Conservation (phyloP, 2,329 filamentous ascomycete species). For the Aspergillus novoparasiticus region DNA sequence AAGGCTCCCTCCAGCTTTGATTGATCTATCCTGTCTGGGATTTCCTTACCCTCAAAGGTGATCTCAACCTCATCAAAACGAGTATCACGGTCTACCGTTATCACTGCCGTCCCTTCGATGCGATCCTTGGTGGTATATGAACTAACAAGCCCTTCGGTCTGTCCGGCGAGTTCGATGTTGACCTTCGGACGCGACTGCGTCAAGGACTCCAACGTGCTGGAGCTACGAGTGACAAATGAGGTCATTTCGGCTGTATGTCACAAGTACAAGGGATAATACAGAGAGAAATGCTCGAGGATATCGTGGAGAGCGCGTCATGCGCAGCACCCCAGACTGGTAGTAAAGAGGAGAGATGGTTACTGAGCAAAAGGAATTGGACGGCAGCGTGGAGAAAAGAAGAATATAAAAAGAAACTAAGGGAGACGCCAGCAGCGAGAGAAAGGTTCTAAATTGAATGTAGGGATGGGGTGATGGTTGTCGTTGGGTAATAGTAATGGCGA, state of each 20-base stretch:
- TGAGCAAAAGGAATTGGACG: not conserved
- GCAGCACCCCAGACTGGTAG: not conserved
- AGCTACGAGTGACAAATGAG: slow-evolving; percentile 27
- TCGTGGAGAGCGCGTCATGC: not conserved
- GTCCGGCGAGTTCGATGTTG: slow-evolving; percentile 32
- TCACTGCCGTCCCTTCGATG: slow-evolving; percentile 56
- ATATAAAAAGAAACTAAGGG: slow-evolving; percentile 2
- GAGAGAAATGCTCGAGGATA: not conserved
- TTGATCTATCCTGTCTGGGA: not conserved
- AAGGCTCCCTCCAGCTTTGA: not conserved
- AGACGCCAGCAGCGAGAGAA: not conserved
- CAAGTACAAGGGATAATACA: not conserved
- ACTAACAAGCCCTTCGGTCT: slow-evolving; percentile 41
- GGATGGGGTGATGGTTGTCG: slow-evolving; percentile 20
- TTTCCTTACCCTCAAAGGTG: slow-evolving; percentile 56
- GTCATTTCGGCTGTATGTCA: slow-evolving; percentile 16
- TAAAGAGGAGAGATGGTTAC: not conserved
- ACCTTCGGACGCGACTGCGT: slow-evolving; percentile 34
- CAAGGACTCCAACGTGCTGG: slow-evolving; percentile 31
- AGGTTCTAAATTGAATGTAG: slow-evolving; percentile 12
- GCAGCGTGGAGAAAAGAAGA: not conserved
- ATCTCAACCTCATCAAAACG: slow-evolving; percentile 62
- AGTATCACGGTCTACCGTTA: slow-evolving; percentile 55
- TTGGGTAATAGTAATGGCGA: slow-evolving; percentile 21
- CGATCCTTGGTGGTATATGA: slow-evolving; percentile 61